phyloP scores from a whole-genome alignment of 805 yeast genomes.

The Yamadazyma nakazawae region DNA sequence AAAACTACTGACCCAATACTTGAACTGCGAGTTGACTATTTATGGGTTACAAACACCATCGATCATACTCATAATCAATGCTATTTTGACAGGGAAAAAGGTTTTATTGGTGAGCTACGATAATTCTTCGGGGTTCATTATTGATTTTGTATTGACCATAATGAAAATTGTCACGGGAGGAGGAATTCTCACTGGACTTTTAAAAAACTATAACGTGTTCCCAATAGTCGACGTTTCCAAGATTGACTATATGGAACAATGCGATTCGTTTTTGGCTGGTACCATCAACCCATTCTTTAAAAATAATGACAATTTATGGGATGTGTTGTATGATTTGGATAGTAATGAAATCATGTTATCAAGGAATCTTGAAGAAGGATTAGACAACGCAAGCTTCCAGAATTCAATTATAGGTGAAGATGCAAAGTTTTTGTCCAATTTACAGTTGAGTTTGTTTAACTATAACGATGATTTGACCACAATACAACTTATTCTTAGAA shows the following conservation, averaged over 20 bases:
- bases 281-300: conserved; percentile 66
- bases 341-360: conserved; percentile 34
- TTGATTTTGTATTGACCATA: conserved; percentile 37
- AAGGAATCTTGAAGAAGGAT: conserved; percentile 8
- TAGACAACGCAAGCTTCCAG: conserved; percentile 15
- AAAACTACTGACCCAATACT: conserved; percentile 29
- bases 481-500: conserved; percentile 39
- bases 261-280: conserved; percentile 52
- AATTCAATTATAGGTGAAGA: conserved; percentile 44
- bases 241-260: conserved; percentile 44
- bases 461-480: conserved; percentile 48
- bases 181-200: conserved; percentile 40
- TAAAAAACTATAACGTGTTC: conserved; percentile 40
- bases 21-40: conserved; percentile 48
- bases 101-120: conserved; percentile 39
- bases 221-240: conserved; percentile 64
- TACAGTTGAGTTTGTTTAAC: conserved; percentile 40
- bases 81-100: conserved; percentile 38
- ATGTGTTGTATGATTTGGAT: conserved; percentile 60
- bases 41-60: conserved; percentile 55
- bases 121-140: conserved; percentile 40
- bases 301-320: conserved; percentile 54
- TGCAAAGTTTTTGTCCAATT: conserved; percentile 41
- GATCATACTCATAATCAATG: conserved; percentile 31
- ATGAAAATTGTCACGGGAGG: conserved; percentile 41